phyloP scores from a whole-genome alignment of 2,329 filamentous ascomycete genomes.

The Ophiostoma novo-ulmi region DNA sequence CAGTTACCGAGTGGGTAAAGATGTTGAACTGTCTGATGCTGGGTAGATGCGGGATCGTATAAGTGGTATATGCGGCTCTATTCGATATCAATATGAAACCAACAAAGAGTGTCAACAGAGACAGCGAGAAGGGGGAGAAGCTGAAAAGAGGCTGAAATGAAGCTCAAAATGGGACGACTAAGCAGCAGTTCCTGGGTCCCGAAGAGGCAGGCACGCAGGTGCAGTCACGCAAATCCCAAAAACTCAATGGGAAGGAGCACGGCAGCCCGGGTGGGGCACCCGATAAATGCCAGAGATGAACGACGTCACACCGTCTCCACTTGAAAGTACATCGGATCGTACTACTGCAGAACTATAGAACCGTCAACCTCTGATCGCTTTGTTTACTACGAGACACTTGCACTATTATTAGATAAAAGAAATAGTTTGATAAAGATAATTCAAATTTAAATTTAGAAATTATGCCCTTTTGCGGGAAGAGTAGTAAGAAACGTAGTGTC shows the following conservation, averaged over 20 bases:
- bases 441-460: background rate
- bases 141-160: background rate
- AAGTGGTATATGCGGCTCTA: background rate
- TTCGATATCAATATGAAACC: background rate
- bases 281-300: background rate
- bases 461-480: background rate
- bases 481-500: background rate
- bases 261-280: constrained; percentile 7
- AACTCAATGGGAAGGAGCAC: background rate
- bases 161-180: background rate
- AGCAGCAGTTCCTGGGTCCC: background rate
- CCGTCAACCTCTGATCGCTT: background rate
- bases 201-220: constrained; percentile 7
- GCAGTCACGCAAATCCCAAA: background rate
- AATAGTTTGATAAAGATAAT: background rate
- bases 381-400: background rate
- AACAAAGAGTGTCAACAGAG: background rate
- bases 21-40: background rate
- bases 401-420: background rate
- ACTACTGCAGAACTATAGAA: background rate
- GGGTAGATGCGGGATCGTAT: background rate
- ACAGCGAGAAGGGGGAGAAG: too few species aligned
- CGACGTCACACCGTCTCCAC: constrained; percentile 9
- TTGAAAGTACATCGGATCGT: background rate
- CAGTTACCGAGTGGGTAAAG: background rate